Evolutionary conservation across 2,329 filamentous ascomycete genomes (phyloP).

Genomic region (Penicillium sp.): DNA sequence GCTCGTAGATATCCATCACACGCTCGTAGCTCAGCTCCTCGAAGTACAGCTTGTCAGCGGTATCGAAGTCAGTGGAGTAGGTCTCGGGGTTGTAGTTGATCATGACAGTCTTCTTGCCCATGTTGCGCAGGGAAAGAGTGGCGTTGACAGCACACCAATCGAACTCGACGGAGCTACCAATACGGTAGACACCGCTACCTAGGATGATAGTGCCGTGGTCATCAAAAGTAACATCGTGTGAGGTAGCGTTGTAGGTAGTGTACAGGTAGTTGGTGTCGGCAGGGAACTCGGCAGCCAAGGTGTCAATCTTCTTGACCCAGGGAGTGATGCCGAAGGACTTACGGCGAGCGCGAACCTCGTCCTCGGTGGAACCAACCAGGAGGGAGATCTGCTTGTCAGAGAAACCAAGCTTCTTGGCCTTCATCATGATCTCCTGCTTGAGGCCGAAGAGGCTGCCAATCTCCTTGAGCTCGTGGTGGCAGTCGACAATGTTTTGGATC

Average conservation of each 20-base stretch:
- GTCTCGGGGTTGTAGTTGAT: constrained; percentile 93
- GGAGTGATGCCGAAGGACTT: constrained; percentile 85
- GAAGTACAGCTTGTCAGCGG: constrained; percentile 90
- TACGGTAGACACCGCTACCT: constrained; percentile 94
- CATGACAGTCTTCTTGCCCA: constrained; percentile 97
- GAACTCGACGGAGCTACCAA: constrained; percentile 96
- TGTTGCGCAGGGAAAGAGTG: constrained; percentile 74
- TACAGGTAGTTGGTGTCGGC: constrained; percentile 94
- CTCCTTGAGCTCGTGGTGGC: constrained; percentile 79
- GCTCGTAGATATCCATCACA: constrained; percentile 98
- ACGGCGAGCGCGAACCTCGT: constrained; percentile 81
- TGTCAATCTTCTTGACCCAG: constrained; percentile 99
- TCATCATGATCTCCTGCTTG: constrained; percentile 83
- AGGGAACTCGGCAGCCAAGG: constrained; percentile 92
- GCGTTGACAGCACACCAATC: constrained; percentile 97
- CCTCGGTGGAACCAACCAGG: constrained; percentile 81
- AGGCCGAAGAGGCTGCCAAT: constrained; percentile 79
- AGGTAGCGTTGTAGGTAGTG: constrained; percentile 94
- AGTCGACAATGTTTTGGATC: constrained; percentile 94
- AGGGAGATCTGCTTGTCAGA: constrained; percentile 92
- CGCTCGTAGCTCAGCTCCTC: constrained; percentile 96
- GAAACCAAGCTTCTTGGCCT: constrained; percentile 97
- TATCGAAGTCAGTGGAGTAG: constrained; percentile 79
- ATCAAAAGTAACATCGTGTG: constrained; percentile 90
- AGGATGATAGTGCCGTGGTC: constrained; percentile 88